Evolutionary conservation across 2,329 filamentous ascomycete species (phyloP), one percentile per base, ranked within the genome.

Genomic region (Penicillium brasilianum): DNA sequence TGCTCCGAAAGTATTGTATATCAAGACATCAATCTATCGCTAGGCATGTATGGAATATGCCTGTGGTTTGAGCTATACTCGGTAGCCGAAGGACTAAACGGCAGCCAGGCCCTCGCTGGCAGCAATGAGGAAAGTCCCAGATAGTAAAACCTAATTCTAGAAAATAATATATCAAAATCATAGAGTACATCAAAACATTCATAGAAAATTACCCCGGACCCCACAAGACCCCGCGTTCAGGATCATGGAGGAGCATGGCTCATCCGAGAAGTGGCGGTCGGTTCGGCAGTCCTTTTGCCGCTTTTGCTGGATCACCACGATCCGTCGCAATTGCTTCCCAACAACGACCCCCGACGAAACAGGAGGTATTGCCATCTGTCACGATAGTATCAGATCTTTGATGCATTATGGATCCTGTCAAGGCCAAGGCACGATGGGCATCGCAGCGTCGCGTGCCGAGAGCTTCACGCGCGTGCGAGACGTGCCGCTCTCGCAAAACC

Each of bases 381-480:
- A 13, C 10, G 4, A 18, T 43, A 11, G 3, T 43, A n/a, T 0
- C 9, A 1, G 39, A 22, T 22, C 5, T 4, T 20, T 9, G 9
- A 43, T 10, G 39, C 18, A 10, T 13, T 43, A 43, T 43, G 39
- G 39, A 43, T 7, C 11, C 18, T 6, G 9, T 18, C 39, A 18
- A 43, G 39, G 18, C 18, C 14, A 59, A 55, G 54, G 20, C 52
- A 25, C 52, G 52, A 44, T 59, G 37, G 52, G 46, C 60, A 11
- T 59, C 48, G 25, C 60, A 59, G 44, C 57, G 57, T 37, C 60
- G 60, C 14, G n/a, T 55, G 20, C 60, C 60, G 28, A 60, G 66
- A 43, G 67, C 67, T 50, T 70, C 67, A 18, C 67, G 61, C 44
- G 68, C 67, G 32, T 70, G 68, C 57, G 66, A 69, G 58, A 69